Evolutionary conservation across 169 alveolate genomes (phyloP).

Genomic region (Plasmodium yoelii): DNA sequence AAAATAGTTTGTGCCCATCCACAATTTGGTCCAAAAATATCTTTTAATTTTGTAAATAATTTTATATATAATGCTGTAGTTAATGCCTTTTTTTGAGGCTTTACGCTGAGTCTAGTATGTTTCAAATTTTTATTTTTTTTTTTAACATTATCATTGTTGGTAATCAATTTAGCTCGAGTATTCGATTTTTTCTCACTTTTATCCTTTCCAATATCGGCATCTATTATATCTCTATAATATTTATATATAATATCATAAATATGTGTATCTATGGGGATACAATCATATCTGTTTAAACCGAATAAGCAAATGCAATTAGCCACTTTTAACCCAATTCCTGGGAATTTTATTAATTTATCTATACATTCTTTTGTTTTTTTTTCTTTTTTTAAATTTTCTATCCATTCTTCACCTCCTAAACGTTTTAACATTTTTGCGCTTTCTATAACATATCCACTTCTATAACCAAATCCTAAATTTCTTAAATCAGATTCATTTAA

Average conservation of each 20-base stretch:
- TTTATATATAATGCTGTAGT: slow-evolving; percentile 48
- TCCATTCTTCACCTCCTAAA: slow-evolving; percentile 76
- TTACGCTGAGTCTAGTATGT: not conserved
- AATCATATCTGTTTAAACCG: slow-evolving; percentile 85
- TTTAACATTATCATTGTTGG: not conserved
- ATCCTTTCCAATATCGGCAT: not conserved
- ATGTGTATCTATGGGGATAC: slow-evolving; percentile 95
- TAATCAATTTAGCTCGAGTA: not conserved
- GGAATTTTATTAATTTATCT: slow-evolving; percentile 68
- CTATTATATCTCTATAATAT: slow-evolving; percentile 47
- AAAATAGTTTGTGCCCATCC: slow-evolving; percentile 78
- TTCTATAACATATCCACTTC: slow-evolving; percentile 78
- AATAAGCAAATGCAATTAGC: slow-evolving; percentile 93
- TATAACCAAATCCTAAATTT: slow-evolving; percentile 79
- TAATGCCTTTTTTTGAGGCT: slow-evolving; percentile 31
- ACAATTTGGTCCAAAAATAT: slow-evolving; percentile 67
- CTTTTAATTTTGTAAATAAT: slow-evolving; percentile 34
- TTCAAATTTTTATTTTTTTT: not conserved
- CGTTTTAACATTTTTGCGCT: slow-evolving; percentile 73
- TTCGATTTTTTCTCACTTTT: not conserved
- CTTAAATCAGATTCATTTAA: slow-evolving; percentile 73
- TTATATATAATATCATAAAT: slow-evolving; percentile 78
- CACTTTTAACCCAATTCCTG: slow-evolving; percentile 94
- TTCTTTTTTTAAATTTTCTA: slow-evolving; percentile 63
- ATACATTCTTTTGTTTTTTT: slow-evolving; percentile 44